Conservation (phyloP, 2,329 filamentous ascomycete species). For the Hymenoscyphus fraxineus region DNA sequence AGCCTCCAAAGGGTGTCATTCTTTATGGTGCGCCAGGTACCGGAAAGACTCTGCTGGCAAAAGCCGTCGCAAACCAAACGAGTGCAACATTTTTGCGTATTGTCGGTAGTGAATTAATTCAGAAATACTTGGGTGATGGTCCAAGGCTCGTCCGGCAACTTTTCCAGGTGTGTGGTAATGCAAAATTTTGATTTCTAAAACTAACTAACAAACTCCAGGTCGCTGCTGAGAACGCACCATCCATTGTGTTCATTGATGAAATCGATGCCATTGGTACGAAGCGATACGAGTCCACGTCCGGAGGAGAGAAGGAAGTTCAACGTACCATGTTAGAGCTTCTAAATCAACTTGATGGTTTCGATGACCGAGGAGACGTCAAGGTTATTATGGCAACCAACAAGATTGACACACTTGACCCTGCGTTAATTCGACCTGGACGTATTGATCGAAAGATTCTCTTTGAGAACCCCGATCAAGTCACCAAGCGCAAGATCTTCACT, state of each 20-base stretch:
- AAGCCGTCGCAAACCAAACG: conserved; percentile 98
- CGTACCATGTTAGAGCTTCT: conserved; percentile 97
- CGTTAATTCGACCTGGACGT: conserved; percentile 91
- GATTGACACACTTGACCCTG: conserved; percentile 95
- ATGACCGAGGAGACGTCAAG: conserved; percentile 97
- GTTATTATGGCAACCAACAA: conserved; percentile 99
- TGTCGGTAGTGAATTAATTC: conserved; percentile 93
- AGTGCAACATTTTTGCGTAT: conserved; percentile 97
- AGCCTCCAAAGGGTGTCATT: conserved; percentile 98
- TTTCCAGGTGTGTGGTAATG: conserved; percentile 61
- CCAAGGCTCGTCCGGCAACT: conserved; percentile 92
- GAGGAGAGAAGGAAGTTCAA: conserved; percentile 95
- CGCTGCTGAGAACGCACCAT: conserved; percentile 90
- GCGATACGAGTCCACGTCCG: conserved; percentile 95
- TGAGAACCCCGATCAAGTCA: conserved; percentile 73
- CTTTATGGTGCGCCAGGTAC: conserved; percentile 96
- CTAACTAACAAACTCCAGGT: conserved; percentile 50
- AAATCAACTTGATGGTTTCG: conserved; percentile 97
- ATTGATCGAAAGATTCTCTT: conserved; percentile 96
- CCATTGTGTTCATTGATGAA: conserved; percentile 98
- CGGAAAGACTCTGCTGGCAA: conserved; percentile 91
- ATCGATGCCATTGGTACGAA: conserved; percentile 99
- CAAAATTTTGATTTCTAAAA: not conserved
- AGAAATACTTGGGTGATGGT: conserved; percentile 97
- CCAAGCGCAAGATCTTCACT: conserved; percentile 95